phyloP scores from a whole-genome alignment of 208 protist species.

The Herpetomonas samuelpessoai region DNA sequence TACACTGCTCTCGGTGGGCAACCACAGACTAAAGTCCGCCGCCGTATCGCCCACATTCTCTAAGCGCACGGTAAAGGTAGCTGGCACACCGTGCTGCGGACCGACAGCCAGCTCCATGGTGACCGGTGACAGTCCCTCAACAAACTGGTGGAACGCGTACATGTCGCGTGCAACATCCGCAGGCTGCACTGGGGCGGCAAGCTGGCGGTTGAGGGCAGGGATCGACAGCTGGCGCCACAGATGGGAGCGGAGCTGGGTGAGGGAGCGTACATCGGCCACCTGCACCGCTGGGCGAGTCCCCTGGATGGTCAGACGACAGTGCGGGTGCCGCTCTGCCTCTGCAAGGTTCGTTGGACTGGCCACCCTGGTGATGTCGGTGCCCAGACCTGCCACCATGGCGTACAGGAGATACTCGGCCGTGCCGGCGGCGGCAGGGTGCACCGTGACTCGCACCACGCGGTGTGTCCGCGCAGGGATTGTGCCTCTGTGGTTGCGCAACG shows the following conservation, averaged over 20 bases:
- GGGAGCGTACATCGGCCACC: slow-evolving; percentile 71
- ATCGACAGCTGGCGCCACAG: slow-evolving; percentile 80
- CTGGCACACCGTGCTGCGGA: slow-evolving; percentile 18
- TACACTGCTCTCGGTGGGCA: slow-evolving; percentile 87
- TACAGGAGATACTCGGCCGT: slow-evolving; percentile 80
- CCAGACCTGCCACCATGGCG: slow-evolving; percentile 46
- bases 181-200: slow-evolving; percentile 47
- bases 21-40: slow-evolving; percentile 63
- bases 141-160: slow-evolving; percentile 79
- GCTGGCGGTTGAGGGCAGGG: slow-evolving; percentile 71
- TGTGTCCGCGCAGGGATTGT: slow-evolving; percentile 83
- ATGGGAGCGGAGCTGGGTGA: slow-evolving; percentile 46
- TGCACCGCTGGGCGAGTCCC: slow-evolving; percentile 75
- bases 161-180: slow-evolving; percentile 39
- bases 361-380: slow-evolving; percentile 25
- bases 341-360: slow-evolving; percentile 29
- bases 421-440: slow-evolving; percentile 45
- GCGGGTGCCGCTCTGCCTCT: slow-evolving; percentile 59
- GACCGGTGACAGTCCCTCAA: slow-evolving; percentile 64
- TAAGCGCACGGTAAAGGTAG: slow-evolving; percentile 48
- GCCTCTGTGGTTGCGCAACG: slow-evolving; percentile 53
- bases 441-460: slow-evolving; percentile 67
- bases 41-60: slow-evolving; percentile 78
- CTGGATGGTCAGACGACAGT: slow-evolving; percentile 55
- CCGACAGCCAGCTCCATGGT: slow-evolving; percentile 80